phyloP scores from a whole-genome alignment of 495 filamentous ascomycete species.

The Darksidea phi region DNA sequence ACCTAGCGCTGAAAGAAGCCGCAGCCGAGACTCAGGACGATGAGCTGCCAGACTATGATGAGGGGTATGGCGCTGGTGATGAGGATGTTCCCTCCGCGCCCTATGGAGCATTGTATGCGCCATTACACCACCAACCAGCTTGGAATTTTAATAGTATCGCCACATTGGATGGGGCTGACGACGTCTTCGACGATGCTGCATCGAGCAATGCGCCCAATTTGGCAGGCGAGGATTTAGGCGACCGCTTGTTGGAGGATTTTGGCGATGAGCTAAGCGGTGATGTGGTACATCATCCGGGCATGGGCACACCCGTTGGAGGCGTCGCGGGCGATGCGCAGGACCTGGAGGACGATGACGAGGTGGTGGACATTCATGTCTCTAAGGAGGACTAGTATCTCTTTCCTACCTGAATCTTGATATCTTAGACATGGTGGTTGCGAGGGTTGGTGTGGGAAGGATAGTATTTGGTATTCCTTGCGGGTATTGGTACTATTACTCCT shows the following conservation, averaged over 20 bases:
- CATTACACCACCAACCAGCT: background rate
- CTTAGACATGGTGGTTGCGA: too few relatives aligned
- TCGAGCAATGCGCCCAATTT: conserved; percentile 23
- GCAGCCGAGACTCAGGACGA: conserved; percentile 21
- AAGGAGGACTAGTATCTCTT: too few relatives aligned
- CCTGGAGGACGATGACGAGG: too few relatives aligned
- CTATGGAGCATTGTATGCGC: background rate
- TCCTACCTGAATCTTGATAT: too few relatives aligned
- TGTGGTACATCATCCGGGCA: conserved; percentile 2
- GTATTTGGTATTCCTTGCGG: too few relatives aligned
- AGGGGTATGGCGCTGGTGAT: conserved; percentile 20
- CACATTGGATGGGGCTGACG: conserved; percentile 2
- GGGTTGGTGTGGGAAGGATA: too few relatives aligned
- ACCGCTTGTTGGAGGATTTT: conserved; percentile 32
- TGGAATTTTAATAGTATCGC: background rate
- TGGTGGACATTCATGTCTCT: too few relatives aligned
- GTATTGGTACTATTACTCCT: too few relatives aligned
- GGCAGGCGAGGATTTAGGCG: conserved; percentile 2
- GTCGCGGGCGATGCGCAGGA: too few relatives aligned
- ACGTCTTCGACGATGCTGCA: conserved; percentile 21
- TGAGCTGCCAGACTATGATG: conserved; percentile 18
- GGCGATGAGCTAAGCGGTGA: conserved; percentile 8
- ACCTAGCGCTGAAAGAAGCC: conserved; percentile 19
- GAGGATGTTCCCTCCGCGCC: background rate
- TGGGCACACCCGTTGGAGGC: background rate